Base-by-base conservation (phyloP, 805 yeast species). In the Saturnispora dispora region DNA sequence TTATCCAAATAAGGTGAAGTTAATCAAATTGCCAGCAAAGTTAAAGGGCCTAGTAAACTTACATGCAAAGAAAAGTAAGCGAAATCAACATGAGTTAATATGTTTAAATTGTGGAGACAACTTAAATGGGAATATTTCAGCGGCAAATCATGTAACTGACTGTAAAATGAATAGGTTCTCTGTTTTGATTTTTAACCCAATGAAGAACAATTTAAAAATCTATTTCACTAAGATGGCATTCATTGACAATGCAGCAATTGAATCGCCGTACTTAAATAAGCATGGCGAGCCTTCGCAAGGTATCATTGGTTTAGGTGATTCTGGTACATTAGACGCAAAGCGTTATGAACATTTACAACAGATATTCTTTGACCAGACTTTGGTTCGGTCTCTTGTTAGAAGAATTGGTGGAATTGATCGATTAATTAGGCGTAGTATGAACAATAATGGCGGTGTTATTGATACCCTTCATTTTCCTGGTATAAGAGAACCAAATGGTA, bases 281-380 rank as follows among this genome's bases (percentile, higher is more conserved):
- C 89, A 85, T 64, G 95, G 95, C 22, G 93, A 86, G 63, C 76
- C 83, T 3, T 85, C 85, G 32, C 70, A 71, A 9, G 75, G 76
- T 18, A 72, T 81, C 3, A 69, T 73, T 54, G 74, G 75, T 13
- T 76, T 79, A 17, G 85, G 82, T 45, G 78, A 74, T 50, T 59
- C 72, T 32, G 87, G 87, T 0, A 70, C 69, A 0, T 69, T 85
- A 52, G 77, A 76, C 58, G 55, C 67, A 17, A 70, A 68, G 23
- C 72, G 95, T 50, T 83, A 78, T 63, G 68, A 72, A 35, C 73
- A 78, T 54, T 65, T 85, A 55, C 82, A 77, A 57, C 74, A 73
- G 46, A 62, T 77, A 43, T 86, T 87, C 85, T 63, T 84, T 35
- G 77, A 73, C 55, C 83, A 82, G 57, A 49, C 53, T 27, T 36